These are phyloP conservation scores for Podospora anserina DNA, from an alignment of 495 filamentous ascomycete species.

Conservation along the genomic window DNA sequence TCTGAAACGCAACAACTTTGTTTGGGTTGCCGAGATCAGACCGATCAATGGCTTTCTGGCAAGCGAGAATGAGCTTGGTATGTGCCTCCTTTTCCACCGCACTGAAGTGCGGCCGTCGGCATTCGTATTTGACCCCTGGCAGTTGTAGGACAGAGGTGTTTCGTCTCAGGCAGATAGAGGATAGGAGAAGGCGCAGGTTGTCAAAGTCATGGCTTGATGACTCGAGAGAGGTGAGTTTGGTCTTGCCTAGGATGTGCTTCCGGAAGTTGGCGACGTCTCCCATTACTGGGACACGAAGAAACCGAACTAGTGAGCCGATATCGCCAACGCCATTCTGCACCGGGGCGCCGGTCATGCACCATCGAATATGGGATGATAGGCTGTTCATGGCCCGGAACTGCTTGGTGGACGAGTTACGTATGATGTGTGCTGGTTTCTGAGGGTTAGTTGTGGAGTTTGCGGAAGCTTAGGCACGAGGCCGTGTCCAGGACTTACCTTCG, in stretches of 20 bases:
- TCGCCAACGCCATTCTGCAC: slow-evolving; percentile 18
- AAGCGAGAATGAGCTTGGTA: slow-evolving; percentile 17
- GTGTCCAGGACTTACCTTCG: slow-evolving; percentile 12
- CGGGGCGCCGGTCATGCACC: slow-evolving; percentile 19
- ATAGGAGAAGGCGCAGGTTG: slow-evolving; percentile 24
- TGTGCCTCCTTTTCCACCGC: slow-evolving; percentile 29
- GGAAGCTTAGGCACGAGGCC: neutral
- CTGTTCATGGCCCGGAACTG: slow-evolving; percentile 17
- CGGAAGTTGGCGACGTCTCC: slow-evolving; percentile 18
- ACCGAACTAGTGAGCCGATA: slow-evolving; percentile 11
- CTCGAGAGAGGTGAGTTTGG: slow-evolving; percentile 9
- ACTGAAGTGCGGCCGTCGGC: slow-evolving; percentile 24
- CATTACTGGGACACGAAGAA: slow-evolving; percentile 23
- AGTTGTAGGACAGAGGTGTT: slow-evolving; percentile 26
- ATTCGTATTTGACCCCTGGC: slow-evolving; percentile 21
- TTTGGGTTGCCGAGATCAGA: neutral
- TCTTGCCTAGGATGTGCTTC: slow-evolving; percentile 2
- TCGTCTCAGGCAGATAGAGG: slow-evolving; percentile 26
- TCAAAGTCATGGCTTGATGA: slow-evolving; percentile 11
- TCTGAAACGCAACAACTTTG: neutral
- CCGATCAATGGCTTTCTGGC: neutral
- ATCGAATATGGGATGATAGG: slow-evolving; percentile 27
- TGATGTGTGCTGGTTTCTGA: slow-evolving; percentile 10
- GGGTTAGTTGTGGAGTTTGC: neutral
- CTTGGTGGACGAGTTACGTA: slow-evolving; percentile 14